Percentiles rank a stretch among this genome's conserved stretches.
phyloP scores from a whole-genome alignment of 78 protist genomes.

The Monosiga brevicollis region DNA sequence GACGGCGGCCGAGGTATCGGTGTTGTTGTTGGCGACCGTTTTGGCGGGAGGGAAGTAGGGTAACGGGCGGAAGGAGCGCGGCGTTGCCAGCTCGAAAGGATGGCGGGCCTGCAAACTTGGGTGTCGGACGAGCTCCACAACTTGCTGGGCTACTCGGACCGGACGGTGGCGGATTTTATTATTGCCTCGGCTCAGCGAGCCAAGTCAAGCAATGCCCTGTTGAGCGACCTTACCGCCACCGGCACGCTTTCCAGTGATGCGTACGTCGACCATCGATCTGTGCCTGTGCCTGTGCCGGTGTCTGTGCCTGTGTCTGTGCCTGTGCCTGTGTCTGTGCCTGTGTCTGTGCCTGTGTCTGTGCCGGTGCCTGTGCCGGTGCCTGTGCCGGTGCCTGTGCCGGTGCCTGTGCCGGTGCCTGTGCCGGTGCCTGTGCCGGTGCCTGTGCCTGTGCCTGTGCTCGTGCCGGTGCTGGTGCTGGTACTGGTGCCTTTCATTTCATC shows the following conservation, averaged over 20 bases:
- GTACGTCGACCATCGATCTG: background rate
- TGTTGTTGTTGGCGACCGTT: slow-evolving; percentile 65
- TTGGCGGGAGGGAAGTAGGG: background rate
- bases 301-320: background rate
- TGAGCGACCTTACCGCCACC: background rate
- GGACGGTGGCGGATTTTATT: background rate
- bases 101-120: slow-evolving; percentile 84
- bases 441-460: too few relatives aligned
- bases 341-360: background rate
- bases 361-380: background rate
- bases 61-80: slow-evolving; percentile 33
- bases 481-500: too few relatives aligned
- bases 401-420: too few relatives aligned
- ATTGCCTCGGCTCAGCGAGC: background rate
- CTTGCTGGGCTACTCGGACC: background rate
- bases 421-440: too few relatives aligned
- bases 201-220: background rate
- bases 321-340: background rate
- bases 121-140: background rate
- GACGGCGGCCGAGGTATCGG: slow-evolving; percentile 66
- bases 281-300: background rate
- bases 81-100: slow-evolving; percentile 68
- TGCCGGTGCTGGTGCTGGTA: too few relatives aligned
- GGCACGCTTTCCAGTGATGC: background rate
- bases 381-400: too few relatives aligned